Base-by-base conservation (phyloP, 2,329 filamentous ascomycete genomes). In the Alternaria sp. region DNA sequence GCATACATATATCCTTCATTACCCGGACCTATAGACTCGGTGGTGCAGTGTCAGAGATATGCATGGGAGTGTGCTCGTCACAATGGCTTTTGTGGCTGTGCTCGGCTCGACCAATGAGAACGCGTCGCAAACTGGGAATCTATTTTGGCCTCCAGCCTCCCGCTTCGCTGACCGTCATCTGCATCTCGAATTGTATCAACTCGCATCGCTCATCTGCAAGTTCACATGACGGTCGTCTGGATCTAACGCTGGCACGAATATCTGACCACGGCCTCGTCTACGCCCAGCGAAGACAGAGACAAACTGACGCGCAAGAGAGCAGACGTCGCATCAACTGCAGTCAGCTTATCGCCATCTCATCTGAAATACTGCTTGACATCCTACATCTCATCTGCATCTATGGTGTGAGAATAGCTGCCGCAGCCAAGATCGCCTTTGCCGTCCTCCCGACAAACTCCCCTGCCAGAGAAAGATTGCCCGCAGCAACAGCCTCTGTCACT, bases 401-500 rank as follows among this genome's bases (percentile, higher is more conserved):
- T 5, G 20, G 9, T 6, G 4, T 18, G 15, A 53, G 6, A 41
- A 76, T 78, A n/a, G 47, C 57, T 18, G 77, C 77, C 10, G 77
- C 76, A 3, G 72, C 71, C 18, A 70, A 43, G 25, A 79, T 71
- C 7, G 73, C 76, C 49, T 67, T 57, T 14, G 69, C 70, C 20
- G 75, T 78, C 66, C 72, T 78, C 15, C 50, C 61, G 12, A 78
- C 72, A 69, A 68, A 78, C 41, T 75, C 67, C 46, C 64, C 57
- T 49, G 76, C 76, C 41, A 71, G 37, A n/a, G 58, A 65, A 44
- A 66, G 57, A 49, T 79, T 71, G 3, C 63, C 56, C 28, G 60
- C 65, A 54, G 71, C 71, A n/a, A 79, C 69, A 10, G 70, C 71
- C 64, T 79, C 78, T 2, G 75, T 78, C 28, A 80, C 71, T 15